A percentile compares a stretch with the other conserved stretches of the same genome.
phyloP scores from a whole-genome alignment of 2,329 filamentous ascomycete genomes.

The Ophiobolus disseminans region DNA sequence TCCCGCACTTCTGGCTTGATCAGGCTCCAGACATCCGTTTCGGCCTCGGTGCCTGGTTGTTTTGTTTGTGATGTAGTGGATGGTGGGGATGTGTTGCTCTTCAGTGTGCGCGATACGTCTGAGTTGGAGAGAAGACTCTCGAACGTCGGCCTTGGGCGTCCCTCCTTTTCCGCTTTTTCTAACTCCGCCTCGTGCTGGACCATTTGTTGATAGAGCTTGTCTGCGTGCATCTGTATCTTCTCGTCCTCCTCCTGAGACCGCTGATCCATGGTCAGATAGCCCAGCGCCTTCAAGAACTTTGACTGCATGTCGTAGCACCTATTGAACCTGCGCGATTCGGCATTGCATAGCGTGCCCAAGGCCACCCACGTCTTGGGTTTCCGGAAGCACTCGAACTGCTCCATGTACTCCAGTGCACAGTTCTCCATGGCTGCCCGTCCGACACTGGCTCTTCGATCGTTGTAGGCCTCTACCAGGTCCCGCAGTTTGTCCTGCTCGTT shows the following conservation, averaged over 20 bases:
- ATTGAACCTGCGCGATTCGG: conserved; percentile 79
- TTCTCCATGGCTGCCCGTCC: conserved; percentile 88
- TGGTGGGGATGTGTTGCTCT: conserved; percentile 19
- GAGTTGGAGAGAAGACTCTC: conserved; percentile 60
- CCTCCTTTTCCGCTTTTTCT: conserved; percentile 70
- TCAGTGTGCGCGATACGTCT: conserved; percentile 38
- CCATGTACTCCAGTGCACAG: conserved; percentile 85
- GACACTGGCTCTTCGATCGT: conserved; percentile 79
- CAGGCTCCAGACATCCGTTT: conserved; percentile 37
- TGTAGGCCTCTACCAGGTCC: conserved; percentile 82
- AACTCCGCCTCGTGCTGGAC: conserved; percentile 78
- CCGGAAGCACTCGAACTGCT: conserved; percentile 82
- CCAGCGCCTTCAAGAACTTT: conserved; percentile 88
- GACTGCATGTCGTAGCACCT: conserved; percentile 89
- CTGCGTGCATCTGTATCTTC: conserved; percentile 90
- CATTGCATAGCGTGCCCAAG: conserved; percentile 79
- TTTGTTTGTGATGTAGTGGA: conserved; percentile 8
- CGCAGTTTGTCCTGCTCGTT: conserved; percentile 80
- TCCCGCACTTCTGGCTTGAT: conserved; percentile 40
- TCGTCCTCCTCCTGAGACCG: conserved; percentile 76
- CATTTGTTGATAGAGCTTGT: conserved; percentile 88
- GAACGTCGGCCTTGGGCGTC: conserved; percentile 62
- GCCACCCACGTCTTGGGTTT: conserved; percentile 69
- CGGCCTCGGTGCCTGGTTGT: conserved; percentile 7
- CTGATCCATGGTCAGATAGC: conserved; percentile 76